Evolutionary conservation across 1,284 basidiomycete genomes (phyloP).

Genomic region (Blastosporella zonata): DNA sequence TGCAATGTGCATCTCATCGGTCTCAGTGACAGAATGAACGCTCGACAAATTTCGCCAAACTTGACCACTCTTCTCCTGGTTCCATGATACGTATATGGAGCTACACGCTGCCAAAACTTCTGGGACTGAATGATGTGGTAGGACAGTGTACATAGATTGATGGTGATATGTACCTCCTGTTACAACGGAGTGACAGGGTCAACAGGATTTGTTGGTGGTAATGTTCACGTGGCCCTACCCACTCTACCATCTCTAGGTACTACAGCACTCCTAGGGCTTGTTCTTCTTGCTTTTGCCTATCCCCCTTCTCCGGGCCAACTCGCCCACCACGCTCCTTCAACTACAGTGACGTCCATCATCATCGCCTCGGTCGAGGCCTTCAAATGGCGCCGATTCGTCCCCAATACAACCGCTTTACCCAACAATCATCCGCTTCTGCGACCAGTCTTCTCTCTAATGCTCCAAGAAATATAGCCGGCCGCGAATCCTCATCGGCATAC

Average conservation of each 20-base stretch:
- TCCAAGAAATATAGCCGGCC: conserved; percentile 1
- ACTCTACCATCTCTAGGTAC: conserved; percentile 1
- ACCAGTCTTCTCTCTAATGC: conserved; percentile 17
- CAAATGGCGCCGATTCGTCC: conserved; percentile 8
- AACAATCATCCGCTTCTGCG: conserved; percentile 16
- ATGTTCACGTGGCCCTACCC: conserved; percentile 9
- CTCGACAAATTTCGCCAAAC: neutral
- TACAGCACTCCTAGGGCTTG: neutral
- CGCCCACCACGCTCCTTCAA: conserved; percentile 10
- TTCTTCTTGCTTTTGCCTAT: conserved; percentile 1
- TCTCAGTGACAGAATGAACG: neutral
- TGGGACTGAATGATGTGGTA: neutral
- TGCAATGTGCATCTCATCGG: too few species aligned
- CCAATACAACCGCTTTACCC: conserved; percentile 15
- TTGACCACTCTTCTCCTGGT: neutral
- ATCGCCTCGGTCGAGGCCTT: conserved; percentile 5
- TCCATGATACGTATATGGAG: conserved; percentile 2
- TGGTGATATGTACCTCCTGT: conserved; percentile 1
- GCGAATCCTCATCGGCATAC: conserved; percentile 10
- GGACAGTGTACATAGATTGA: neutral
- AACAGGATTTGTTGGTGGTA: conserved; percentile 1
- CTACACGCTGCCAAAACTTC: neutral
- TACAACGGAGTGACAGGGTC: conserved; percentile 3
- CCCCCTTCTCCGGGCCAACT: conserved; percentile 9
- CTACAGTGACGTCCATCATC: conserved; percentile 5